phyloP scores from a whole-genome alignment of 192 early-diverging fungal species.

The Rhizophagus sp. region DNA sequence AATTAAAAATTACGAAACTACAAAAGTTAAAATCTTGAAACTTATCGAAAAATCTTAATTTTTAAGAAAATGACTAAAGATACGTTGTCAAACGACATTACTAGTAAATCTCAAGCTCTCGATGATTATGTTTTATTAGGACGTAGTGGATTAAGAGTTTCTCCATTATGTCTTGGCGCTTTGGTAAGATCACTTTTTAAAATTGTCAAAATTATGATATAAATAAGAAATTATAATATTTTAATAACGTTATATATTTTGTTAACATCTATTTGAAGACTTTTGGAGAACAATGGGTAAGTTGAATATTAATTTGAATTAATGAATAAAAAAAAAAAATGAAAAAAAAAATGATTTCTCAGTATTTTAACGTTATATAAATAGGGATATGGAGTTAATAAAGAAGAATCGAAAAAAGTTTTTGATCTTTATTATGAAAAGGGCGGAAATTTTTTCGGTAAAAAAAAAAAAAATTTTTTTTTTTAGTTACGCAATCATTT shows the following conservation, averaged over 20 bases:
- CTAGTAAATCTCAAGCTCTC: conserved; percentile 25
- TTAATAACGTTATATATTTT: too few relatives aligned
- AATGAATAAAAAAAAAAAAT: too few relatives aligned
- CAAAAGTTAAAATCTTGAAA: not conserved
- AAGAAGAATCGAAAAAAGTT: conserved; percentile 43
- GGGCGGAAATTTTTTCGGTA: conserved; percentile 54
- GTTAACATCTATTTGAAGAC: conserved; percentile 24
- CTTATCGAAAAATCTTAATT: too few relatives aligned
- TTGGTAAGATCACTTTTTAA: conserved; percentile 31
- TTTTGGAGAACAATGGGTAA: conserved; percentile 41
- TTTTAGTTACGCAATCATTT: not conserved
- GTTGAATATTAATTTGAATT: not conserved
- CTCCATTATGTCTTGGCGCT: conserved; percentile 42
- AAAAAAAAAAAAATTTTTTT: too few relatives aligned
- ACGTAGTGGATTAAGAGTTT: conserved; percentile 41
- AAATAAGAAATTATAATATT: too few relatives aligned
- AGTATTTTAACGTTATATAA: not conserved
- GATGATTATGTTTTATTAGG: conserved; percentile 42
- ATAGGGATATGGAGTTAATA: conserved; percentile 44
- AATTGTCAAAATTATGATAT: not conserved
- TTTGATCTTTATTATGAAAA: conserved; percentile 49
- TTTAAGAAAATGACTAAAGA: not conserved
- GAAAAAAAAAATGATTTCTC: too few relatives aligned
- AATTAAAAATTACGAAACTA: too few relatives aligned
- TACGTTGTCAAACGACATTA: conserved; percentile 19